A percentile compares a stretch with the other conserved stretches of the same genome.
Conservation (phyloP, 2,329 filamentous ascomycete species). For the Coleophoma cylindrospora region DNA sequence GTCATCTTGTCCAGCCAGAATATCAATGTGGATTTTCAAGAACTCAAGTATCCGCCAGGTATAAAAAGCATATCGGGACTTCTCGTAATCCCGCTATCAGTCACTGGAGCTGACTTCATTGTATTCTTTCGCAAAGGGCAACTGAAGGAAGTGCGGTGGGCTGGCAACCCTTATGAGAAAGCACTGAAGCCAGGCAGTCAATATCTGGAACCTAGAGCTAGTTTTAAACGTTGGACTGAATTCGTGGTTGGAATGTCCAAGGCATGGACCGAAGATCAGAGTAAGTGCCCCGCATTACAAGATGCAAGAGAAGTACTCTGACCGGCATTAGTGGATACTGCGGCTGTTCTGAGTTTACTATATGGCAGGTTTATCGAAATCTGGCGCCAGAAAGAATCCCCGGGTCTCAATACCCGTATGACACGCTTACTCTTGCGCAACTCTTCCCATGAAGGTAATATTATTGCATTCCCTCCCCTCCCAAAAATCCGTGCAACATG, state of each 20-base stretch:
- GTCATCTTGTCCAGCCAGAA: conserved; percentile 10
- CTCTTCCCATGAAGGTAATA: conserved; percentile 13
- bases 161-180: conserved; percentile 17
- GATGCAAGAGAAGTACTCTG: neutral
- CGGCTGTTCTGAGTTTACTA: conserved; percentile 12
- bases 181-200: conserved; percentile 3
- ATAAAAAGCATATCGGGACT: conserved; percentile 10
- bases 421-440: conserved; percentile 15
- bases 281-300: conserved; percentile 1
- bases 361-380: conserved; percentile 18
- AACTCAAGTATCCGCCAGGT: conserved; percentile 6
- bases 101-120: conserved; percentile 14
- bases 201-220: conserved; percentile 14
- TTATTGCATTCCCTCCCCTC: too few species aligned
- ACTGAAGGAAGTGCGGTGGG: conserved; percentile 15
- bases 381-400: conserved; percentile 15
- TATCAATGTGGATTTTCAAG: conserved; percentile 12
- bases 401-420: conserved; percentile 12
- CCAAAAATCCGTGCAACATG: neutral
- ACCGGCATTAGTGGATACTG: conserved; percentile 12
- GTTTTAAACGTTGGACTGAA: conserved; percentile 16
- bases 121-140: conserved; percentile 16
- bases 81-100: conserved; percentile 13
- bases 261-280: conserved; percentile 18
- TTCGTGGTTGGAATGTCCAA: conserved; percentile 13